Base-by-base conservation (phyloP, 2,329 filamentous ascomycete genomes). In the Fragosphaeria purpurea region DNA sequence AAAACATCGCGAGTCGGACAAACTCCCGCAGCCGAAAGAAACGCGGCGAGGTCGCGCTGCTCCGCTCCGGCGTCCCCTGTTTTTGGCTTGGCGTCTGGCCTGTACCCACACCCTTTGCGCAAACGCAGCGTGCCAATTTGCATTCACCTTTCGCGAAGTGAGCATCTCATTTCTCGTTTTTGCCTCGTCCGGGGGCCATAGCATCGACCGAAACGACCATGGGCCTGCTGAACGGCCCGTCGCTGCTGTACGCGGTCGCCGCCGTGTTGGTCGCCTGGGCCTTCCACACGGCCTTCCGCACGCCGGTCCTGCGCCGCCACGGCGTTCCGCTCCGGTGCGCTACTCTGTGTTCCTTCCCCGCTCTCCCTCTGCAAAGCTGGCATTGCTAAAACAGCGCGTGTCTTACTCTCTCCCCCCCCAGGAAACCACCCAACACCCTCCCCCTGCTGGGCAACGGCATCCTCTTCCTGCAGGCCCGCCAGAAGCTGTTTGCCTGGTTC, bases 401-500 rank as follows among this genome's bases (percentile, higher is more conserved):
- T 22, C 22, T 11, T 37, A 37, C 35, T 37, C 35, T 37, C 22
- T 22, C 22, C 3, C 22, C 5, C 13, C 38, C 35, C 50, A 75
- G 73, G 50, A 71, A 68, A 47, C 70, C 75, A 0, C 73, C 73
- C 3, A 67, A 74, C 50, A 75, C 75, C 3, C 61, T 77, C 1
- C 80, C 79, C 0, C 52, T 83, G 2, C 67, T 74, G 5, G 80
- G 80, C 32, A 83, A 84, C 57, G 80, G 80, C 6, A 69, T 84
- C 44, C 62, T 76, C 7, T 84, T 84, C 58, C 66, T 83, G 1
- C 77, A 75, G 57, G 69, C 76, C 2, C 73, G 80, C 4, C 75
- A 82, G 58, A 74, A 72, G 48, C 70, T 84, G 5, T 80, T 84
- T 55, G 65, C 71, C 7, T 84, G 80, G 80, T 84, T 84, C 59